These are phyloP conservation scores for Pseudoperonospora humuli DNA, from an alignment of 352 stramenopile genomes.

Conservation along the genomic window DNA sequence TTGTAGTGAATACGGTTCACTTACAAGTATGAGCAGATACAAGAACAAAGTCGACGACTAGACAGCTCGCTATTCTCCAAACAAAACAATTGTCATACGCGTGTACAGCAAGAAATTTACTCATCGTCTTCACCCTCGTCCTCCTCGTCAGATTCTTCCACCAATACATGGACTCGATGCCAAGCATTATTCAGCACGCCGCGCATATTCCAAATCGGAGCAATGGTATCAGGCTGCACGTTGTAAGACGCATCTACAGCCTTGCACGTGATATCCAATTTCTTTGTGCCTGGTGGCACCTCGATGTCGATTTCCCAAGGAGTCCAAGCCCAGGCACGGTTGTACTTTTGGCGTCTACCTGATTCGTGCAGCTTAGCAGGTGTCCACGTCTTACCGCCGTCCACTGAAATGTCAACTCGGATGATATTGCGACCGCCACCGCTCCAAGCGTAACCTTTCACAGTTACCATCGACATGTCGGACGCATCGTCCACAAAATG, in stretches of 20 bases:
- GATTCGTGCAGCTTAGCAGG: conserved; percentile 81
- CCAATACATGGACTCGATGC: conserved; percentile 78
- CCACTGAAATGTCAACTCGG: conserved; percentile 92
- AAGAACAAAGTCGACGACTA: too few species aligned
- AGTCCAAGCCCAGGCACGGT: conserved; percentile 92
- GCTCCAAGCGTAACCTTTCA: conserved; percentile 92
- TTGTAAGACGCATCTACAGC: conserved; percentile 94
- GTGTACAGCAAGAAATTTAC: neutral
- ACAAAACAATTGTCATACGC: too few species aligned
- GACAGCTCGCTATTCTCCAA: too few species aligned
- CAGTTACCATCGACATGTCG: conserved; percentile 72
- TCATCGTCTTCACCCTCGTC: conserved; percentile 27
- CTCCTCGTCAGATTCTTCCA: conserved; percentile 41
- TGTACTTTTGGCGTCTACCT: conserved; percentile 79
- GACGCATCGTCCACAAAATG: conserved; percentile 41
- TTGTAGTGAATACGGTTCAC: too few species aligned
- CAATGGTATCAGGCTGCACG: conserved; percentile 92
- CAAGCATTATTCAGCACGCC: conserved; percentile 97
- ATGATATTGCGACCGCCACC: conserved; percentile 93
- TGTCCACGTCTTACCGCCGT: conserved; percentile 92
- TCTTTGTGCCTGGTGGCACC: conserved; percentile 73
- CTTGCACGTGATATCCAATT: conserved; percentile 89
- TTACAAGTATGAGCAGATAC: too few species aligned
- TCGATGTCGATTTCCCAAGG: conserved; percentile 92
- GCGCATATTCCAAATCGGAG: conserved; percentile 96